These are phyloP conservation scores for Westerdykella ornata DNA, from an alignment of 2,329 filamentous ascomycete species.

Conservation along the genomic window DNA sequence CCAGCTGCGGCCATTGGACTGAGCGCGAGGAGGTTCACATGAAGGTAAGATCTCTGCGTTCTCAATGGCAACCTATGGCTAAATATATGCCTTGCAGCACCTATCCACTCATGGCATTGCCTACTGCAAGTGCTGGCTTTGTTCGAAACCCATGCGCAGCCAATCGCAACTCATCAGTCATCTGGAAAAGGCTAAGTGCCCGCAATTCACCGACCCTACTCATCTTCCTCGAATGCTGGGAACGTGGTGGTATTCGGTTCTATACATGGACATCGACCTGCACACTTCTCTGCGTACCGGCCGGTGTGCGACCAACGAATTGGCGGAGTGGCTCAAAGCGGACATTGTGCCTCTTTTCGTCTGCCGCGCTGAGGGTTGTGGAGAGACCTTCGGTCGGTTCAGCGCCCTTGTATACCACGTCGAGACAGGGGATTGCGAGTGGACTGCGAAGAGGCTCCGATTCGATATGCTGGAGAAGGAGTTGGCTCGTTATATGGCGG, in stretches of 20 bases:
- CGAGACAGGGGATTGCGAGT: constrained; percentile 23
- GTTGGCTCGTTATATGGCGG: constrained; percentile 3
- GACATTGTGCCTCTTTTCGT: constrained; percentile 26
- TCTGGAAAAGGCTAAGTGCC: constrained; percentile 58
- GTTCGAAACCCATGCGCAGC: constrained; percentile 17
- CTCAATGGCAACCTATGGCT: not conserved
- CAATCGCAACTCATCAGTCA: constrained; percentile 27
- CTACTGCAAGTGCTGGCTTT: constrained; percentile 23
- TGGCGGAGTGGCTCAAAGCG: constrained; percentile 19
- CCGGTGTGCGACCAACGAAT: constrained; percentile 15
- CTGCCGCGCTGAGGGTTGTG: constrained; percentile 21
- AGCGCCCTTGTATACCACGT: constrained; percentile 25
- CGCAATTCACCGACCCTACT: constrained; percentile 55
- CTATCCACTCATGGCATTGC: constrained; percentile 22
- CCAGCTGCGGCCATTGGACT: constrained; percentile 18
- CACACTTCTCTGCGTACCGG: constrained; percentile 27
- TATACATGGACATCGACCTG: constrained; percentile 33
- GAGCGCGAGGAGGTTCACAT: constrained; percentile 16
- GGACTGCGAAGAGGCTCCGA: constrained; percentile 21
- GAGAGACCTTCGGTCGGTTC: constrained; percentile 20
- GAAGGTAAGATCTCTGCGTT: constrained; percentile 11
- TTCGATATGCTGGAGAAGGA: constrained; percentile 19
- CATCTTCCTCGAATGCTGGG: constrained; percentile 20
- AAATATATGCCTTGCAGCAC: constrained; percentile 18
- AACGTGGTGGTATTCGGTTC: constrained; percentile 29